These are phyloP conservation scores for Dalbergia oliveri DNA, from an alignment of 306 rosid species.

Conservation along the genomic window DNA sequence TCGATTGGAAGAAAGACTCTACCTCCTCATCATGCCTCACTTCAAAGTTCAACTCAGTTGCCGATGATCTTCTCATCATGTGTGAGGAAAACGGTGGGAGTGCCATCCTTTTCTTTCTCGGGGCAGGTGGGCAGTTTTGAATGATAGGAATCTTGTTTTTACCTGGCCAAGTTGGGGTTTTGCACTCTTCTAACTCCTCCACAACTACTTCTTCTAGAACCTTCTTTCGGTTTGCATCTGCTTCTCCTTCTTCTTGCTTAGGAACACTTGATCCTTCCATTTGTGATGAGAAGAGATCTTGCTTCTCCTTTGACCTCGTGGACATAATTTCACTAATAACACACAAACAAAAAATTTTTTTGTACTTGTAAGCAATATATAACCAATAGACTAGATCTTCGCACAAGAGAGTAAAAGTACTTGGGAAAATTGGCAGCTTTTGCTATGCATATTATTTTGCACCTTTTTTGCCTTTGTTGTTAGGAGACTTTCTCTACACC, in stretches of 20 bases:
- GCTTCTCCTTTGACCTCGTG: not conserved
- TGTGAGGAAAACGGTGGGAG: not conserved
- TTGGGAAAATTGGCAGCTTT: constrained; percentile 29
- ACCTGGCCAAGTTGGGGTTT: constrained; percentile 57
- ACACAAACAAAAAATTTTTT: too few species aligned
- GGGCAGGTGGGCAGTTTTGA: constrained; percentile 63
- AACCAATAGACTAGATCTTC: too few species aligned
- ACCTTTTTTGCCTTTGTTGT: constrained; percentile 18
- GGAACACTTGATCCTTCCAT: not conserved
- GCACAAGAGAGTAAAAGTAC: not conserved
- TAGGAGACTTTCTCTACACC: constrained; percentile 38
- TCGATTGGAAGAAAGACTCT: constrained; percentile 64
- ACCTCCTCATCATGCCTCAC: constrained; percentile 57
- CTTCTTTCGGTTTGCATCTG: not conserved
- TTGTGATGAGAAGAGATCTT: not conserved
- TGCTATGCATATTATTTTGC: constrained; percentile 1
- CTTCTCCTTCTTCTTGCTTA: constrained; percentile 21
- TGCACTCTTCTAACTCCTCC: constrained; percentile 50
- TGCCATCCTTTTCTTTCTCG: constrained; percentile 54
- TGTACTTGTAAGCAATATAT: too few species aligned
- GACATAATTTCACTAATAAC: too few species aligned
- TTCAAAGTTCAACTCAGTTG: constrained; percentile 40
- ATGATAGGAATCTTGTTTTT: constrained; percentile 48
- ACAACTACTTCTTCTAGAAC: constrained; percentile 7
- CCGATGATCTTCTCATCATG: constrained; percentile 55